Percentiles rank a stretch among this genome's conserved stretches.
phyloP scores from a whole-genome alignment of 345 rosid species.

The thale cress (Arabidopsis thaliana) region TAIR10.1 NC_003076.8:23591001-23591500 shows the following conservation, averaged over 20 bases:
- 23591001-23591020: not conserved
- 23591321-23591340: not conserved
- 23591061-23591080: slow-evolving; percentile 24
- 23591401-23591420: slow-evolving; percentile 42
- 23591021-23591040: slow-evolving; percentile 15
- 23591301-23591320: slow-evolving; percentile 9
- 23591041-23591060: slow-evolving; percentile 27
- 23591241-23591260: slow-evolving; percentile 11
- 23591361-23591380: slow-evolving; percentile 19
- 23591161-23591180: slow-evolving; percentile 47
- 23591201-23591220: slow-evolving; percentile 31
- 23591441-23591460: no score
- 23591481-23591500: no score
- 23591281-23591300: slow-evolving; percentile 16
- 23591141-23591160: slow-evolving; percentile 34
- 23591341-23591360: not conserved
- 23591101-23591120: slow-evolving; percentile 1
- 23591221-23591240: slow-evolving; percentile 3
- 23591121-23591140: not conserved
- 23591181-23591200: slow-evolving; percentile 45
- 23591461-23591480: no score
- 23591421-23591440: no score
- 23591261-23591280: slow-evolving; percentile 5
- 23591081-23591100: slow-evolving; percentile 35
- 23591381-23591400: slow-evolving; percentile 43